Base-by-base conservation (phyloP, 768 basidiomycete species). In the Auriculariales sp. region DNA sequence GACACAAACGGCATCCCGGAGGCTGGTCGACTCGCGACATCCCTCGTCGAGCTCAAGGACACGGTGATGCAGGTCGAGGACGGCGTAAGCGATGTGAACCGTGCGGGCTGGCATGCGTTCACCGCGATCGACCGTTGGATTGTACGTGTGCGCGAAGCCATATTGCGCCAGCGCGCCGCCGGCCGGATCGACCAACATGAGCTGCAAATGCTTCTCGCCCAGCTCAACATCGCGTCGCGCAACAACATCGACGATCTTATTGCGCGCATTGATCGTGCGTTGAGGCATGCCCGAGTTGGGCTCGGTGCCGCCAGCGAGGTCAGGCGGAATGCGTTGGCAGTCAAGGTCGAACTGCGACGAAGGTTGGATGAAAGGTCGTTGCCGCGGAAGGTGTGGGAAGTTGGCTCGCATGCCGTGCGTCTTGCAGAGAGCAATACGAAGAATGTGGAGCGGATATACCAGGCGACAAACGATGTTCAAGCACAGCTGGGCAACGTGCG, bases 361-460 rank as follows among this genome's bases (percentile, higher is more conserved):
- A 28, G 49, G 28, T 39, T 50, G 2, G 12, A 44, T 28, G 49
- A 42, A 39, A 25, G 49, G 35, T 28, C 49, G 36, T 27, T 36
- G n/a, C 28, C 36, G 49, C 4, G 45, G 49, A n/a, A 30, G 14
- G 36, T 36, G 31, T 36, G 49, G 36, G 42, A 50, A 17, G 39
- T 15, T 19, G 35, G 27, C 39, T 44, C 39, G 39, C 39, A 44
- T 19, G 39, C 39, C 6, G 39, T 44, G 7, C 12, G 27, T 7
- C 14, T 44, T 6, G 39, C 39, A 19, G 27, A 44, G 39, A 12
- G 22, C 19, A 44, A 44, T 15, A 25, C 27, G 3, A 12, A 19
- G 19, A 44, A 19, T 28, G 27, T 44, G 4, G 22, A 44, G 39
- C 6, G 6, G 14, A 44, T 44, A 4, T 44, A 44, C 22, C 22